A percentile compares a stretch with the other conserved stretches of the same genome.
phyloP scores from a whole-genome alignment of 352 stramenopile genomes.

The Phytophthora megakarya region DNA sequence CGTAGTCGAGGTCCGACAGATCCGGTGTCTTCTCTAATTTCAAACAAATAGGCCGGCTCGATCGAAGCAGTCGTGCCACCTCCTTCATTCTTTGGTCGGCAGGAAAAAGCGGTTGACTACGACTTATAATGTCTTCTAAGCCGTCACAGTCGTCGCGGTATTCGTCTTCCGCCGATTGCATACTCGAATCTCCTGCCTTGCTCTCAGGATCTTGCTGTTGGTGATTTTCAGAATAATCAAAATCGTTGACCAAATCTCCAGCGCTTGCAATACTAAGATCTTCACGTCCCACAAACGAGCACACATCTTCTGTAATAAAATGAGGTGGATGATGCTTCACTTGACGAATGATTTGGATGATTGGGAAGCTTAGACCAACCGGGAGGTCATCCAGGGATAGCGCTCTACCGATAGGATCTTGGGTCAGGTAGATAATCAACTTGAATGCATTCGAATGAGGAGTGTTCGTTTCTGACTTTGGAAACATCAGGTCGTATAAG shows the following conservation, averaged over 20 bases:
- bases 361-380: conserved; percentile 57
- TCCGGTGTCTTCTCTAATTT: conserved; percentile 72
- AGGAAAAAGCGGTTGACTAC: conserved; percentile 69
- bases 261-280: conserved; percentile 53
- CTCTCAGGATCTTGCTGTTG: conserved; percentile 21
- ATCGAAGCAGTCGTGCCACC: conserved; percentile 78
- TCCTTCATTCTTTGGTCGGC: conserved; percentile 81
- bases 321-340: conserved; percentile 66
- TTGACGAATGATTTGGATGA: conserved; percentile 58
- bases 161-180: conserved; percentile 9
- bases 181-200: background rate
- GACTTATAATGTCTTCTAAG: conserved; percentile 60
- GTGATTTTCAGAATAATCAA: conserved; percentile 16
- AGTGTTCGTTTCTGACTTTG: conserved; percentile 2
- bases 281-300: conserved; percentile 59
- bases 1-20: conserved; percentile 73
- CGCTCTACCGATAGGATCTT: conserved; percentile 38
- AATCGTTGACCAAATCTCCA: conserved; percentile 10
- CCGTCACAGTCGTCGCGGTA: conserved; percentile 54
- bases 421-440: conserved; percentile 58
- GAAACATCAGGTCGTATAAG: conserved; percentile 49
- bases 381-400: conserved; percentile 66
- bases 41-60: conserved; percentile 69
- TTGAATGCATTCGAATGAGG: conserved; percentile 35
- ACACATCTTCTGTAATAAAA: conserved; percentile 61